Base-by-base conservation (phyloP, 768 basidiomycete species). In the Kwoniella dendrophila region DNA sequence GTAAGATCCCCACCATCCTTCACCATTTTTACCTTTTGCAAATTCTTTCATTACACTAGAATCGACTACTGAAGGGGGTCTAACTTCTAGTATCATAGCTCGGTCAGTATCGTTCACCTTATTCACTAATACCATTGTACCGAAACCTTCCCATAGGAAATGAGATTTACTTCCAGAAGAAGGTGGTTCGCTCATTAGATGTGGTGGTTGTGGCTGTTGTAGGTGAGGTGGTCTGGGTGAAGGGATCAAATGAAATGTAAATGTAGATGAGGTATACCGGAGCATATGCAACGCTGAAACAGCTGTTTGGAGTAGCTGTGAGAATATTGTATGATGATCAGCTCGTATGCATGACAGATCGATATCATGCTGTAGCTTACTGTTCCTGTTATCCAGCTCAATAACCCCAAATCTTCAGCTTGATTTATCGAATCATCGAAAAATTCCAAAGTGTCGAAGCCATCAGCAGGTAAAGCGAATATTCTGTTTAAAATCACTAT, bases 391-490 rank as follows among this genome's bases (percentile, higher is more conserved):
- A 77, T 29, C 74, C 74, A 79, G 59, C 70, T 68, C 7, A 79
- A 48, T 16, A 79, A 53, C 6, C 76, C 76, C 33, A 62, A 41
- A 65, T 79, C 78, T 40, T 72, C 74, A 4, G 74, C 62, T 18
- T 68, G 36, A 16, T 52, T 14, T 5, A 70, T 59, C 7, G 62
- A 64, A 49, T 75, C 72, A 41, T 79, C 78, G 45, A 56, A 69
- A 51, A 73, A 79, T 29, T 71, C 69, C 16, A 79, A 61, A 1
- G 78, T 77, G 26, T 73, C 69, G 58, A 64, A 77, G 1, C 76
- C 78, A 20, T 68, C 67, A n/a, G 78, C 72, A 14, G 70, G 68
- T 10, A 79, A 54, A 1, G 76, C 78, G 54, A 77, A 79, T 30
- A 79, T 73, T 57, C 76, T n/a, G n/a, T n/a, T n/a, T 77, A 54